A percentile compares a stretch with the other conserved stretches of the same genome.
These are phyloP conservation scores for Noccaea bulbosa DNA, from an alignment of 345 rosid genomes.

Conservation along the genomic window DNA sequence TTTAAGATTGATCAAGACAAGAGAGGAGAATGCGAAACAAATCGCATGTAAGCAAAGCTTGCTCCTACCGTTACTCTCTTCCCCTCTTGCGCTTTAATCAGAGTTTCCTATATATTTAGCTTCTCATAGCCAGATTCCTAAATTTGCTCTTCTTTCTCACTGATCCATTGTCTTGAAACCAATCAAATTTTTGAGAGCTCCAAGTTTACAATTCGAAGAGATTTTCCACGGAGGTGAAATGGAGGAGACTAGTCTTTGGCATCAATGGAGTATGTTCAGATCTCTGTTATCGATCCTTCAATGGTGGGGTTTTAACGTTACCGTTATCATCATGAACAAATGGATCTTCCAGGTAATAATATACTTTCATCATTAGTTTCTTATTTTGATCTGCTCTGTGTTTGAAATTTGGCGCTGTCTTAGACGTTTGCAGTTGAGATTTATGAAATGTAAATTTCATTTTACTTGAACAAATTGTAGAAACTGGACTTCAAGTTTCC, in stretches of 20 bases:
- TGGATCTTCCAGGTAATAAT: slow-evolving; percentile 93
- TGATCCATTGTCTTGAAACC: slow-evolving; percentile 28
- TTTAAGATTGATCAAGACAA: slow-evolving; percentile 40
- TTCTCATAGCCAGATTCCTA: not conserved
- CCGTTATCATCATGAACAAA: slow-evolving; percentile 98
- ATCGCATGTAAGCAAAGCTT: slow-evolving; percentile 53
- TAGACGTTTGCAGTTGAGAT: not conserved
- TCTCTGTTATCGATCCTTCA: slow-evolving; percentile 93
- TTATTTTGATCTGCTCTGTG: slow-evolving; percentile 33
- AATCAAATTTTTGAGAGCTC: slow-evolving; percentile 3
- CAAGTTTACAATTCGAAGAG: not conserved
- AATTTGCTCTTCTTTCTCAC: not conserved
- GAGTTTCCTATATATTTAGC: slow-evolving; percentile 37
- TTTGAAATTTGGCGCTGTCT: not conserved
- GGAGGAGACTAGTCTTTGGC: slow-evolving; percentile 62
- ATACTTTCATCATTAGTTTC: no score
- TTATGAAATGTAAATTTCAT: not conserved
- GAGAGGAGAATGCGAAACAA: slow-evolving; percentile 30
- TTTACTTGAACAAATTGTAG: slow-evolving; percentile 42
- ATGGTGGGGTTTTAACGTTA: slow-evolving; percentile 97
- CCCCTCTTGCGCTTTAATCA: slow-evolving; percentile 19
- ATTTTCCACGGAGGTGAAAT: slow-evolving; percentile 22
- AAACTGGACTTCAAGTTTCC: slow-evolving; percentile 99
- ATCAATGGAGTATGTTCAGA: slow-evolving; percentile 58
- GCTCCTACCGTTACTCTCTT: slow-evolving; percentile 53